Percentiles rank a stretch among this genome's conserved stretches.
phyloP scores from a whole-genome alignment of 1,139 yeast species.

The Pneumocystis wakefieldiae region DNA sequence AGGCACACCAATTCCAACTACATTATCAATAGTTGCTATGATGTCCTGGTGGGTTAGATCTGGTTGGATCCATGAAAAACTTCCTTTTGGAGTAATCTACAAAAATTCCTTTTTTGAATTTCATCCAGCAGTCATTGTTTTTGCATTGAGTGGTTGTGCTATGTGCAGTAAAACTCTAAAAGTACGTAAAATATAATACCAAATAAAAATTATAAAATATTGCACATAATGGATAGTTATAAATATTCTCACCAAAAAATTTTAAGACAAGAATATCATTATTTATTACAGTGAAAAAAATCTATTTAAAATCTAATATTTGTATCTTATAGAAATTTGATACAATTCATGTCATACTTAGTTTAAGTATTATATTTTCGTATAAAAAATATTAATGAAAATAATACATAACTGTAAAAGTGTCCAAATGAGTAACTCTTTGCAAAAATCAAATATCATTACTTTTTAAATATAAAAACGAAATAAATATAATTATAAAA shows the following conservation, averaged over 20 bases:
- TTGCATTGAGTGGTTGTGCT: conserved; percentile 70
- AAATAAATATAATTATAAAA: no score
- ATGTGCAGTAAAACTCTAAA: conserved; percentile 82
- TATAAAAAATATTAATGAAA: no score
- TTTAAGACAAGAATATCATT: not conserved
- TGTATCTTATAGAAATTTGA: not conserved
- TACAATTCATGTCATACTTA: no score
- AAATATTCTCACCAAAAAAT: not conserved
- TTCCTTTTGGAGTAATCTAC: conserved; percentile 54
- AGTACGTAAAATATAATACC: conserved; percentile 63
- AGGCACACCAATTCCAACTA: conserved; percentile 90
- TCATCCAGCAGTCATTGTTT: conserved; percentile 54
- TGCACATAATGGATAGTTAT: not conserved
- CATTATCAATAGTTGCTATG: conserved; percentile 53
- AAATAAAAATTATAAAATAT: not conserved
- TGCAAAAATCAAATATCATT: no score
- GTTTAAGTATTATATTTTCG: no score
- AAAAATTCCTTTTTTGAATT: conserved; percentile 47
- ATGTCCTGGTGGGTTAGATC: conserved; percentile 50
- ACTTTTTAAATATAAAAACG: no score
- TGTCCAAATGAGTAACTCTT: no score
- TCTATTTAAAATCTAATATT: not conserved
- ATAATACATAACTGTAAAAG: no score
- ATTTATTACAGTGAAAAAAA: not conserved
- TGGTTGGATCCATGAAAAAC: conserved; percentile 25